Evolutionary conservation across 1,139 yeast species (phyloP), one percentile per base, ranked within the genome.

Genomic region (Nakaseomyces glabratus): DNA sequence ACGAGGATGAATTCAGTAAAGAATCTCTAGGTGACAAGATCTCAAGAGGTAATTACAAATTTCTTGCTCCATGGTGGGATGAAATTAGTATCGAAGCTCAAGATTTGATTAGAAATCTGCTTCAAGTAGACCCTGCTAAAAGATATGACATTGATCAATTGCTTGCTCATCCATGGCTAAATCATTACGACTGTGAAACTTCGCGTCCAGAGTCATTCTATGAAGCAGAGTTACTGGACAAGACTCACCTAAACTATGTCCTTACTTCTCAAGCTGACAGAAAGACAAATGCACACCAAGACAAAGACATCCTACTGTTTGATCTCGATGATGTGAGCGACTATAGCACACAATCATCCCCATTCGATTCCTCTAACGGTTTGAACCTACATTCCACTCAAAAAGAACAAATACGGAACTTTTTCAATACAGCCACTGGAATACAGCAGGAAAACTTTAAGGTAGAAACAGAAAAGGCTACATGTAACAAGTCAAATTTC

Each of bases 21-120:
- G 28, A 31, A 24, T 11, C 29, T 12, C 12, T 34, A 15, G 79
- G 93, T 1, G 70, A 68, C 44, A 84, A 82, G 52, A 90, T 84
- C 28, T 74, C 86, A n/a, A 66, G 65, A 36, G 94, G 93, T 11
- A 77, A 80, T 45, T 84, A 68, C 51, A 76, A 78, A 13, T 84
- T 82, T 53, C 62, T 84, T 37, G 65, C 73, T 36, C 95, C 95
- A 0, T 85, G 95, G 95, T 85, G 95, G 95, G 93, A 84, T 55
- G 94, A 84, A 44, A 77, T 85, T 25, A 70, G 81, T 37, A 48
- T 46, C 20, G 80, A 75, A 12, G 95, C 93, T 5, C 82, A 82
- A 56, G 63, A 70, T 46, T 74, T 88, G 58, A 90, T 84, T 6
- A 58, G 74, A 4, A 74, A 69, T 46, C 64, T 85, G 37, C 63